Base-by-base conservation (phyloP, 2,329 filamentous ascomycete species). In the Aspergillus aculeatinus region DNA sequence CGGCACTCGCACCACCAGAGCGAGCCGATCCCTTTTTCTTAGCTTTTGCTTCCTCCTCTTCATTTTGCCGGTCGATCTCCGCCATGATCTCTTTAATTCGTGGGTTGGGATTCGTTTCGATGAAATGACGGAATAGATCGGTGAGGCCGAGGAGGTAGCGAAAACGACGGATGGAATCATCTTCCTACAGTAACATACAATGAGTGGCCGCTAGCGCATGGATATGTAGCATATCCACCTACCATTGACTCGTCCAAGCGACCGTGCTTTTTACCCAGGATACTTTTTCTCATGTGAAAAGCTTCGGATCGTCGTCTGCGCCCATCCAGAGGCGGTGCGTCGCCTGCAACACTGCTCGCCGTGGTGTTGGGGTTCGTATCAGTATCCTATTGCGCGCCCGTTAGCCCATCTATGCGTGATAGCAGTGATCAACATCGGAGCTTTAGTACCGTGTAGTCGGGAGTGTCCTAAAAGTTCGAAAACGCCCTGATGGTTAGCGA, bases 41-140 rank as follows among this genome's bases (percentile, higher is more conserved):
- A 10, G 83, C 83, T 64, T 84, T 89, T 44, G 82, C 81, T 31
- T 87, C 85, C 67, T 92, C 80, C 64, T 86, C 91, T 12, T 85
- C 88, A 74, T 98, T 96, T 74, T 96, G 93, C 51, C 91, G 89
- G 77, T 99, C 95, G 70, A 98, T 97, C 77, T 97, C 91, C 54
- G 86, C 85, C 84, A 98, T 95, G 68, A 97, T 92, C 60, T 96
- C 91, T 69, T 94, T 91, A 71, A 98, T 95, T 69, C 91, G 91
- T 16, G 95, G 94, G 72, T 99, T 93, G 5, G 93, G 94, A 72
- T 97, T 99, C 9, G 92, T 92, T 73, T 98, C 93, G 79, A 99
- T 99, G 77, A 99, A 99, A 79, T 99, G 95, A 65, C 96, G 92
- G 81, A 99, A 99, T 21, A 99, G 83, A 72, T 99, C 95, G 16